Percentiles rank a stretch among this genome's conserved stretches.
Evolutionary conservation across 805 yeast species (phyloP).

Genomic region (Wickerhamomyces rabaulensis): DNA sequence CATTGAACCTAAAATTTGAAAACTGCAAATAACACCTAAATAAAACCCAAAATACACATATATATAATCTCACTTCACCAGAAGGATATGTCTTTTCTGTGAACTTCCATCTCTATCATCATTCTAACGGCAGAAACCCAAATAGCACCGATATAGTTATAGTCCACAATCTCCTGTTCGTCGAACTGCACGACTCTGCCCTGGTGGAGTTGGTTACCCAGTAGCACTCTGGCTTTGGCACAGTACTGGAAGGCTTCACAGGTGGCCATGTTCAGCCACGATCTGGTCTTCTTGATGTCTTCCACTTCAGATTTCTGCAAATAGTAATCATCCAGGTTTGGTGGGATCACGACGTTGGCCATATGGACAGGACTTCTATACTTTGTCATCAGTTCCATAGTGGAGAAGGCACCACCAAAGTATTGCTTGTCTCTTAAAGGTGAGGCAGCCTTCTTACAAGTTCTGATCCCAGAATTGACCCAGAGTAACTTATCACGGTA

Average conservation of each 20-base stretch:
- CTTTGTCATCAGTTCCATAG: conserved; percentile 9
- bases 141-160: not conserved
- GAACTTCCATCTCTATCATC: not conserved
- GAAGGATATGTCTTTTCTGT: not conserved
- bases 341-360: conserved; percentile 46
- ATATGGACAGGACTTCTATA: conserved; percentile 35
- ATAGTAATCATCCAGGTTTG: conserved; percentile 30
- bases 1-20: conserved; percentile 15
- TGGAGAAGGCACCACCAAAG: not conserved
- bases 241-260: conserved; percentile 53
- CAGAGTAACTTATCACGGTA: conserved; percentile 38
- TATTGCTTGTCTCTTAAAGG: conserved; percentile 1
- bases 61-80: not conserved
- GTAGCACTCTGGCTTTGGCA: conserved; percentile 37
- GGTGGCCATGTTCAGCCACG: conserved; percentile 28
- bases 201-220: not conserved
- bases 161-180: not conserved
- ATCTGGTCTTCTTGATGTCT: not conserved
- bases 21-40: conserved; percentile 5
- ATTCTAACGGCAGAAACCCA: not conserved
- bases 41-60: not conserved
- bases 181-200: not conserved
- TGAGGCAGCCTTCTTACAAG: conserved; percentile 27
- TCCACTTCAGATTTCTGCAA: conserved; percentile 3
- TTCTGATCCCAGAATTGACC: conserved; percentile 54